A percentile compares a stretch with the other conserved stretches of the same genome.
Conservation (phyloP, 768 basidiomycete species). For the Rhizopogon vesiculosus region DNA sequence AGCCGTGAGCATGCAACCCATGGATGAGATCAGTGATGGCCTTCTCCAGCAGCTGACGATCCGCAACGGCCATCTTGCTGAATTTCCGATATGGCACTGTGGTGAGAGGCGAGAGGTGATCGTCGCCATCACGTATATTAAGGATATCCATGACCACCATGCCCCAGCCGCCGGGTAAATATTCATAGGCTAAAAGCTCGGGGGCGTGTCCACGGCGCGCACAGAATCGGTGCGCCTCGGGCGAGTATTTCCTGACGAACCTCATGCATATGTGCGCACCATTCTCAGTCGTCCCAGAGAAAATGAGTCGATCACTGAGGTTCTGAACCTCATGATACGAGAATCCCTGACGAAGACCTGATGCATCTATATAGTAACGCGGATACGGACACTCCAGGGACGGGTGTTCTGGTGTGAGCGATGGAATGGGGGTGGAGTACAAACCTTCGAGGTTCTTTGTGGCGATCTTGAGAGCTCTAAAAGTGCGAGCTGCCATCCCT, state of each 20-base stretch:
- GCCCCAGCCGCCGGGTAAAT: neutral
- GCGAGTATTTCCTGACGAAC: neutral
- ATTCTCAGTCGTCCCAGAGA: neutral
- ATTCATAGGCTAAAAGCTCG: neutral
- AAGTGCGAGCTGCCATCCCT: neutral
- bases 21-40: neutral
- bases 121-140: neutral
- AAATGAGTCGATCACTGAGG: neutral
- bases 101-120: neutral
- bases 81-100: neutral
- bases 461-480: neutral
- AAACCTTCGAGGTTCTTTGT: neutral
- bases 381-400: neutral
- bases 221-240: neutral
- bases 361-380: neutral
- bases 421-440: neutral
- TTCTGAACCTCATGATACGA: neutral
- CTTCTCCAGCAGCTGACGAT: neutral
- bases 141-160: slow-evolving; percentile 5
- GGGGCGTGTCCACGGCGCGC: neutral
- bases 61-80: neutral
- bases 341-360: neutral
- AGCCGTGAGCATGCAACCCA: neutral
- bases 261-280: neutral
- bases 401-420: neutral